A percentile compares a stretch with the other conserved stretches of the same genome.
Evolutionary conservation across 225 moss, liverwort and hornwort genomes (phyloP).

Genomic region (Lunularia cruciata): DNA sequence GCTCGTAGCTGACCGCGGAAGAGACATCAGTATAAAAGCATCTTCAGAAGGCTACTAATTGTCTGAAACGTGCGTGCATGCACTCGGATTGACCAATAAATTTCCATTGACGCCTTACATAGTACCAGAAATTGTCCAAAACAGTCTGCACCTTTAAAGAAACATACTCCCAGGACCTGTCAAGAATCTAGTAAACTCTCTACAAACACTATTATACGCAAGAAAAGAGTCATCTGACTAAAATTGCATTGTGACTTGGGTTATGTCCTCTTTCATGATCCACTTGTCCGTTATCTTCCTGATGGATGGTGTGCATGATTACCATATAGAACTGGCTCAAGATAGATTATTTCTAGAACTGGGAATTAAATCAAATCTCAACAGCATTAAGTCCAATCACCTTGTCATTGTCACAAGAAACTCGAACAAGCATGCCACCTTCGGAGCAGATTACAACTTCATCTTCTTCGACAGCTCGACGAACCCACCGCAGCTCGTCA

Average conservation of each 20-base stretch:
- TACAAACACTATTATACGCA: not conserved
- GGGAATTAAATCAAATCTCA: no score
- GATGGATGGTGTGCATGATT: no score
- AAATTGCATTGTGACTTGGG: no score
- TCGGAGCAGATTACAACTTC: constrained; percentile 84
- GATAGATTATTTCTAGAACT: no score
- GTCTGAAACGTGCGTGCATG: not conserved
- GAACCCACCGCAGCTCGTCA: constrained; percentile 96
- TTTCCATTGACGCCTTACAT: not conserved
- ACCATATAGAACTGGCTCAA: no score
- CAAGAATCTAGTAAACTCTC: not conserved
- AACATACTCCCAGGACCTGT: no score
- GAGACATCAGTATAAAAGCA: no score
- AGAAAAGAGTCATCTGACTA: not conserved
- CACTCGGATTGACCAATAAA: not conserved
- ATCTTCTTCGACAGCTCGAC: constrained; percentile 88
- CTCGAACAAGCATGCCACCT: constrained; percentile 87
- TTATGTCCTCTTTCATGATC: no score
- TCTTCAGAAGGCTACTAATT: no score
- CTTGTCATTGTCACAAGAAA: constrained; percentile 86
- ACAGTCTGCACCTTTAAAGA: no score
- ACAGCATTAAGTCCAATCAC: constrained; percentile 35
- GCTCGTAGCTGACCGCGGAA: constrained; percentile 59
- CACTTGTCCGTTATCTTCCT: no score
- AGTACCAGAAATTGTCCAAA: not conserved